Evolutionary conservation across 2,329 filamentous ascomycete genomes (phyloP), one percentile per base, ranked within the genome.

Genomic region (Aspergillus eucalypticola): DNA sequence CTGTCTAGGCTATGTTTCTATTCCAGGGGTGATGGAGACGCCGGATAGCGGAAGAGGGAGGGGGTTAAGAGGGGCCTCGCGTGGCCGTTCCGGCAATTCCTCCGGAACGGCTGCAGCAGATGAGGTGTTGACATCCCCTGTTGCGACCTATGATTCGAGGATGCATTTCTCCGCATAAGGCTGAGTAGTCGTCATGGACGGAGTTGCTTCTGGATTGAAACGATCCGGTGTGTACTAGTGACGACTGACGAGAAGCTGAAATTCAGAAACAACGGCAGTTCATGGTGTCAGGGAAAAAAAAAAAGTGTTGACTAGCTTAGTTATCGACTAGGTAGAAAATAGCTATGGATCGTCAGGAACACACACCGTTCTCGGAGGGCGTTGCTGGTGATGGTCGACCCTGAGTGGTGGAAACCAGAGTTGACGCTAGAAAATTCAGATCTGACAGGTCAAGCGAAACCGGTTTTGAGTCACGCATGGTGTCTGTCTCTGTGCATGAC

Each of bases 291-390:
- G n/a, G 32, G 1, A 44, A 11, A 11, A 13, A 23, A 5, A 23
- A 19, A 11, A 7, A 23, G 10, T 42, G 39, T 17, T 25, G 25
- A 25, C 25, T n/a, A 4, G n/a, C 2, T 41, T n/a, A 15, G n/a
- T 8, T 41, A n/a, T 41, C 8, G 13, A 21, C 29, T 35, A 35
- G 5, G 29, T 5, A 35, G 29, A 35, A 35, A 35, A 35, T 21
- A 13, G n/a, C 6, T 38, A 21, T 11, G 11, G 53, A 55, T 55
- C 53, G 39, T 32, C 53, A 55, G 53, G 53, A 44, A 46, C 53
- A 55, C 39, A 17, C 32, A 13, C 51, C 2, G 19, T 53, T 41
- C 51, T 39, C 51, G 19, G 41, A 23, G 41, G 41, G 19, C 10
- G 13, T 3, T 23, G 19, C 19, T 35, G 32, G 25, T 25, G 25